Conservation (phyloP, 352 stramenopile genomes). For the Globisporangium lucens region DNA sequence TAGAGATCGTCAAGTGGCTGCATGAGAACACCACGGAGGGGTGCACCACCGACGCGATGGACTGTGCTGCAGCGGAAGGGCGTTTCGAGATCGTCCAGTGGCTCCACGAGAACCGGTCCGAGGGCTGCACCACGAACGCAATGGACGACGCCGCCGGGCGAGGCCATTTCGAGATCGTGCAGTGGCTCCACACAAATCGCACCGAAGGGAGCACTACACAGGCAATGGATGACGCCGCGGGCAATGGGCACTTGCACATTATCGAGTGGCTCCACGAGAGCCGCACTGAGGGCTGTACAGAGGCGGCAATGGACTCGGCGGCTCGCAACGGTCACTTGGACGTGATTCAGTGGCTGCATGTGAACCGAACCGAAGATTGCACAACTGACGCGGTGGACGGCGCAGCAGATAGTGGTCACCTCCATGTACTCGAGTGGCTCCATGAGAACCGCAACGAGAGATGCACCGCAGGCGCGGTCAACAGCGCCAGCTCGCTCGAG, state of each 20-base stretch:
- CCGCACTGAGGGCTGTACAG: slow-evolving; percentile 26
- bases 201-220: slow-evolving; percentile 4
- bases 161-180: slow-evolving; percentile 18
- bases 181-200: slow-evolving; percentile 16
- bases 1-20: slow-evolving; percentile 22
- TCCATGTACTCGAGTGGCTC: slow-evolving; percentile 22
- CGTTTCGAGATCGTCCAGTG: slow-evolving; percentile 23
- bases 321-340: slow-evolving; percentile 12
- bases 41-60: slow-evolving; percentile 22
- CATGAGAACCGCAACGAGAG: slow-evolving; percentile 19
- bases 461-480: slow-evolving; percentile 17
- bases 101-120: slow-evolving; percentile 18
- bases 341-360: slow-evolving; percentile 11
- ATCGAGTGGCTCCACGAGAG: slow-evolving; percentile 52
- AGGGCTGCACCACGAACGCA: slow-evolving; percentile 22
- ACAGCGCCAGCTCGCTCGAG: slow-evolving; percentile 19
- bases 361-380: slow-evolving; percentile 4
- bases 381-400: slow-evolving; percentile 23
- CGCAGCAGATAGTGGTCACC: slow-evolving; percentile 19
- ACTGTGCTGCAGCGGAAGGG: slow-evolving; percentile 23
- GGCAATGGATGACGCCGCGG: slow-evolving; percentile 13
- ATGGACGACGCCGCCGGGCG: slow-evolving; percentile 22
- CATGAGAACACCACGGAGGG: slow-evolving; percentile 20
- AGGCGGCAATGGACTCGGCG: slow-evolving; percentile 15
- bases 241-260: slow-evolving; percentile 17